phyloP scores from a whole-genome alignment of 106 monocot species.

The Dendrobium officinale region DNA sequence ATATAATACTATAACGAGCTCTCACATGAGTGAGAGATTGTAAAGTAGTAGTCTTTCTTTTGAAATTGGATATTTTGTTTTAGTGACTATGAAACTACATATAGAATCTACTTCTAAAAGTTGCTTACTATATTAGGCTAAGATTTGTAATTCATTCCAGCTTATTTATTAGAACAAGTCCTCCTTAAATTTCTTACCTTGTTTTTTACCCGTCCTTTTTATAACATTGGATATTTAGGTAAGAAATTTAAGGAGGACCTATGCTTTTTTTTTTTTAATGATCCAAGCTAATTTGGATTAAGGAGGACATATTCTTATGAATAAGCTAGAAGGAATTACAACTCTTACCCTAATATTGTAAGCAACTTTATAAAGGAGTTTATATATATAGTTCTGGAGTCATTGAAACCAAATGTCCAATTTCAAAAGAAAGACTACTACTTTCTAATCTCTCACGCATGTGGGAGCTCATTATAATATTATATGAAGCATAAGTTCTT shows the following conservation, averaged over 20 bases:
- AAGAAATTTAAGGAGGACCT: not conserved
- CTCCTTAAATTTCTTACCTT: not conserved
- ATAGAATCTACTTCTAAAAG: not conserved
- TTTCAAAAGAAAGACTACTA: not conserved
- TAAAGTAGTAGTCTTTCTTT: not conserved
- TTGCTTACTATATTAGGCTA: not conserved
- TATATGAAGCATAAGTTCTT: not conserved
- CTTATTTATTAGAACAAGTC: not conserved
- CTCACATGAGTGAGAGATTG: not conserved
- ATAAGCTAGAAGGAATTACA: not conserved
- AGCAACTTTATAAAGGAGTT: not conserved
- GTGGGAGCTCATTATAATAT: not conserved
- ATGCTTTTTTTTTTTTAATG: too few species aligned
- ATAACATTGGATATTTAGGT: too few species aligned
- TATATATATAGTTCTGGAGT: not conserved
- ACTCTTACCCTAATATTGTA: not conserved
- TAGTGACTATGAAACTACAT: not conserved
- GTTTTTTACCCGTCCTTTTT: not conserved
- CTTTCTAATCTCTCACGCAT: not conserved
- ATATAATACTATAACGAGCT: not conserved
- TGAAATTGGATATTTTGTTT: not conserved
- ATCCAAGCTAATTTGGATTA: not conserved
- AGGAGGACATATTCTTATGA: not conserved
- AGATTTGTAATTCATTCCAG: not conserved
- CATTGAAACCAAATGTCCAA: not conserved